Conservation (phyloP, 495 filamentous ascomycete genomes). For the Xylaria bambusicola region DNA sequence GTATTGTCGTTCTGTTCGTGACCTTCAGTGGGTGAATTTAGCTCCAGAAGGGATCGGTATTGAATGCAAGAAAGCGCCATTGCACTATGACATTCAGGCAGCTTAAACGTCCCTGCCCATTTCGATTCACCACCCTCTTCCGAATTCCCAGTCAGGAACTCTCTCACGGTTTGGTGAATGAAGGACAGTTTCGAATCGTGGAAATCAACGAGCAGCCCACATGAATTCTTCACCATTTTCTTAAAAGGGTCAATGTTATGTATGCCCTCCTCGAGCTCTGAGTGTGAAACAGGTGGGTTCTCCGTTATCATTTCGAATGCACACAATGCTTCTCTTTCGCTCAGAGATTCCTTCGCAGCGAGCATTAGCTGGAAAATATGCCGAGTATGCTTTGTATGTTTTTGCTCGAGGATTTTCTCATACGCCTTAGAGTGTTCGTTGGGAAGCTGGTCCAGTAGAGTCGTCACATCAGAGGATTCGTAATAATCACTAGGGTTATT, state of each 20-base stretch:
- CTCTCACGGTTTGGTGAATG: constrained; percentile 46
- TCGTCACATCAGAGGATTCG: constrained; percentile 22
- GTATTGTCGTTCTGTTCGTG: too few species aligned
- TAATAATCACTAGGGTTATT: constrained; percentile 20
- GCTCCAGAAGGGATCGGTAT: too few species aligned
- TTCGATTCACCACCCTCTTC: constrained; percentile 20
- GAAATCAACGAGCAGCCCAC: constrained; percentile 41
- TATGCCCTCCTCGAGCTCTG: not conserved
- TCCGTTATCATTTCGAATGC: not conserved
- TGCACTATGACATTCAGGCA: not conserved
- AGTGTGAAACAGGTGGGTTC: not conserved
- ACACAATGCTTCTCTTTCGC: constrained; percentile 26
- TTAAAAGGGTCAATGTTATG: constrained; percentile 19
- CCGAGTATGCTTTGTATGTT: constrained; percentile 15
- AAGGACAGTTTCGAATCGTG: constrained; percentile 39
- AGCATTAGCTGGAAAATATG: constrained; percentile 33
- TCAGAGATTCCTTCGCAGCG: constrained; percentile 30
- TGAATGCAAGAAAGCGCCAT: not conserved
- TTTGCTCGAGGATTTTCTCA: constrained; percentile 30
- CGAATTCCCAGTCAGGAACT: constrained; percentile 34
- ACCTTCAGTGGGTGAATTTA: too few species aligned
- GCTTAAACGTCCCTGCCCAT: not conserved
- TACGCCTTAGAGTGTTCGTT: constrained; percentile 36
- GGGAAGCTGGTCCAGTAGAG: constrained; percentile 32
- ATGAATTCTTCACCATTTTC: constrained; percentile 32